Conservation (phyloP, 129 eudicot species). For the Kitagawia praeruptora region DNA sequence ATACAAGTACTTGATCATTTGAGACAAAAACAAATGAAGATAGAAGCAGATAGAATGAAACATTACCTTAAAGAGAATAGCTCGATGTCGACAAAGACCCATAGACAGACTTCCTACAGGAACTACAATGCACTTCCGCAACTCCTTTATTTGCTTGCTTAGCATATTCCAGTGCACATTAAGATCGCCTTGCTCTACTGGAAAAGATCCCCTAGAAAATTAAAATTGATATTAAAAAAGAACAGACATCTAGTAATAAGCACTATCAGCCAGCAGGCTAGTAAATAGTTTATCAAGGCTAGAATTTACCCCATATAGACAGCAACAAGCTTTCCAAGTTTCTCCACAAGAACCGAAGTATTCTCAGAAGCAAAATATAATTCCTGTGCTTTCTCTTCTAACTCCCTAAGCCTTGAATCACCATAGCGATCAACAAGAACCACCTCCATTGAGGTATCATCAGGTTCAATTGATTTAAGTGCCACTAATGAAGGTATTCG, state of each 20-base stretch:
- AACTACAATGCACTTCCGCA: slow-evolving; percentile 61
- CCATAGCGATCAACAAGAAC: slow-evolving; percentile 71
- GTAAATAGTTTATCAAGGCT: slow-evolving; percentile 1
- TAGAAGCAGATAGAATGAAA: background rate
- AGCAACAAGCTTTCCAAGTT: slow-evolving; percentile 85
- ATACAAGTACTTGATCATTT: background rate
- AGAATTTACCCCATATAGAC: slow-evolving; percentile 66
- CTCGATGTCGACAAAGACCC: slow-evolving; percentile 94
- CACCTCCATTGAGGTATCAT: slow-evolving; percentile 72
- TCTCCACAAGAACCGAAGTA: slow-evolving; percentile 45
- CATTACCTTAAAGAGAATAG: slow-evolving; percentile 82
- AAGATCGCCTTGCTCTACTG: slow-evolving; percentile 75
- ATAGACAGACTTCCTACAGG: slow-evolving; percentile 72
- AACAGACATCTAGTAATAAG: slow-evolving; percentile 1
- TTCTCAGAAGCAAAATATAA: slow-evolving; percentile 62
- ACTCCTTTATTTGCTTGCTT: slow-evolving; percentile 54
- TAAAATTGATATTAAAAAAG: background rate
- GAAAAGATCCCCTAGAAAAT: slow-evolving; percentile 66
- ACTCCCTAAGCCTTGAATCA: slow-evolving; percentile 67
- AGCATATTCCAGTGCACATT: slow-evolving; percentile 55
- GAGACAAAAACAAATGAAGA: background rate
- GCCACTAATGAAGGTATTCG: slow-evolving; percentile 56
- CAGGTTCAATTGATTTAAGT: slow-evolving; percentile 52
- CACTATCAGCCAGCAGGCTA: background rate
- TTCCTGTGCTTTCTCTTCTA: slow-evolving; percentile 78